phyloP scores from a whole-genome alignment of 1,284 basidiomycete species.

The Irpex lacteus region DNA sequence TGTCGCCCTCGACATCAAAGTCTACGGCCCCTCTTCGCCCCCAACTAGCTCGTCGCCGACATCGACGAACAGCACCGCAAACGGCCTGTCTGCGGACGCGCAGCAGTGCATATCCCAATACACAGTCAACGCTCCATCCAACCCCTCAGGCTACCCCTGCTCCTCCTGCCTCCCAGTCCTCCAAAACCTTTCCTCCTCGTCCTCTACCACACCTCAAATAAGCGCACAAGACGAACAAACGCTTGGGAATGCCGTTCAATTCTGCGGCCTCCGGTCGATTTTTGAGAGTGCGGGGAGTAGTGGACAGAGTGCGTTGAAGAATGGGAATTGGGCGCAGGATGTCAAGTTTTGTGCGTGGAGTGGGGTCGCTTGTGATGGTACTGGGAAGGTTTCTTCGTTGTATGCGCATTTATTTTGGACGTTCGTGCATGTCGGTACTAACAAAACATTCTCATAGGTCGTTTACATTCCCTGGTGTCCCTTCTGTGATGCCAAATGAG shows the following conservation, averaged over 20 bases:
- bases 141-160: constrained; percentile 46
- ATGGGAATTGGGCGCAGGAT: constrained; percentile 47
- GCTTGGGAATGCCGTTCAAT: constrained; percentile 40
- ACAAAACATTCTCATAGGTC: constrained; percentile 28
- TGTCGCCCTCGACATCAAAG: constrained; percentile 38
- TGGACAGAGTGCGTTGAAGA: constrained; percentile 38
- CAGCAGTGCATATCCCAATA: constrained; percentile 48
- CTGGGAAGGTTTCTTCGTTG: constrained; percentile 42
- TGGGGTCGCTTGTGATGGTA: constrained; percentile 43
- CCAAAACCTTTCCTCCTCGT: constrained; percentile 34
- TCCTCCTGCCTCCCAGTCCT: constrained; percentile 43
- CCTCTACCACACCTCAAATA: constrained; percentile 17
- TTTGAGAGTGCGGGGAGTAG: constrained; percentile 40
- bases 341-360: constrained; percentile 47
- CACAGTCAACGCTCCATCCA: constrained; percentile 42
- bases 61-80: constrained; percentile 18
- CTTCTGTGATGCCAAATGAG: constrained; percentile 41
- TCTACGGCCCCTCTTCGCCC: constrained; percentile 23
- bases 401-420: constrained; percentile 27
- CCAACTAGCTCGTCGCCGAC: constrained; percentile 7
- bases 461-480: constrained; percentile 46
- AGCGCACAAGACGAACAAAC: constrained; percentile 32
- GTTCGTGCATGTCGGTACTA: background rate
- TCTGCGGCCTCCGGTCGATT: constrained; percentile 48
- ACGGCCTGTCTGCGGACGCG: constrained; percentile 35